phyloP scores from a whole-genome alignment of 73 alveolate genomes.

The Paramecium caudatum region DNA sequence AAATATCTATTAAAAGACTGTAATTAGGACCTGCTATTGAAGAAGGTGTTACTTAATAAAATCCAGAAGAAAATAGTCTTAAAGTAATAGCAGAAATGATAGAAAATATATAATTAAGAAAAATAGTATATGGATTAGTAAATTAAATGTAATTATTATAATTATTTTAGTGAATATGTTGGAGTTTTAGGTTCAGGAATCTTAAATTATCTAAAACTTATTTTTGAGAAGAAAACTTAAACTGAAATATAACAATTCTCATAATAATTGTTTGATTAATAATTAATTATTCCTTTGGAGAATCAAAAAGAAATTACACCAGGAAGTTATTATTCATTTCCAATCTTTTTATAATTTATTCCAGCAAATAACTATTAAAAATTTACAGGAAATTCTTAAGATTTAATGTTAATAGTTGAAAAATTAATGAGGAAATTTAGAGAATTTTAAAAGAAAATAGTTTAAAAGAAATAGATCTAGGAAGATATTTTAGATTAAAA shows the following conservation, averaged over 20 bases:
- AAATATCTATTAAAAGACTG: constrained; percentile 13
- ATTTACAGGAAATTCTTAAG: background rate
- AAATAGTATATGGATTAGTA: background rate
- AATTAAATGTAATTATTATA: background rate
- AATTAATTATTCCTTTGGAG: constrained; percentile 30
- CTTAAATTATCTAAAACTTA: background rate
- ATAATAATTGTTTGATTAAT: background rate
- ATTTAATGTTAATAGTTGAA: background rate
- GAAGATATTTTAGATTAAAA: background rate
- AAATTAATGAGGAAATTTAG: constrained; percentile 6
- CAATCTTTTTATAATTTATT: background rate
- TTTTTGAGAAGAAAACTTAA: background rate
- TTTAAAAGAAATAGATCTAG: background rate
- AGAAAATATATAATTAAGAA: background rate
- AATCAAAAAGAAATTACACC: background rate
- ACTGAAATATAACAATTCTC: background rate
- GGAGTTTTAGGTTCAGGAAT: constrained; percentile 1
- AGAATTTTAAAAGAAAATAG: constrained; percentile 7
- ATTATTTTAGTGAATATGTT: background rate
- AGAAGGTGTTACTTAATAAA: background rate
- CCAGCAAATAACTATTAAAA: constrained; percentile 19
- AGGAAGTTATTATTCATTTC: constrained; percentile 14
- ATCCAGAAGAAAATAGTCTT: background rate
- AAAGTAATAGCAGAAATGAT: constrained; percentile 7
- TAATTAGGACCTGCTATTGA: background rate